Evolutionary conservation across 169 alveolate genomes (phyloP).

Genomic region (Toxoplasma gondii): DNA sequence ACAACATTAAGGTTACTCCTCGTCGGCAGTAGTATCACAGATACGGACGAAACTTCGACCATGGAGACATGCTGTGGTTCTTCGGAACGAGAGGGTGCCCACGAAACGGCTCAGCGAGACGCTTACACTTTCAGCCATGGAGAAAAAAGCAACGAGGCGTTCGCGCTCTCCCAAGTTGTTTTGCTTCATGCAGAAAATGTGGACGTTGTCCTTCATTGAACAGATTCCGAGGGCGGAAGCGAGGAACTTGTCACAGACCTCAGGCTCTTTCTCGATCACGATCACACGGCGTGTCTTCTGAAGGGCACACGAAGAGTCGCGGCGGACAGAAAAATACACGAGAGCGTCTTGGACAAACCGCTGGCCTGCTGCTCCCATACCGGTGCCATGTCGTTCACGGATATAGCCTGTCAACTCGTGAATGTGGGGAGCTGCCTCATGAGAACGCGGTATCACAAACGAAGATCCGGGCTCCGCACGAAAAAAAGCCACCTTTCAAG

Average conservation of each 20-base stretch:
- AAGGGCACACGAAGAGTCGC: background rate
- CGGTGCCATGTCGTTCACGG: too few species aligned
- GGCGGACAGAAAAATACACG: background rate
- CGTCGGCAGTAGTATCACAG: too few species aligned
- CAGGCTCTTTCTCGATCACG: background rate
- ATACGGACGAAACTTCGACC: too few species aligned
- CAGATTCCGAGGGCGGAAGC: background rate
- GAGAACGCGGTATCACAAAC: too few species aligned
- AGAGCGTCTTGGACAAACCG: background rate
- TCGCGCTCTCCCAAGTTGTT: background rate
- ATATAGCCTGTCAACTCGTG: too few species aligned
- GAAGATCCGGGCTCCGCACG: too few species aligned
- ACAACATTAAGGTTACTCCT: too few species aligned
- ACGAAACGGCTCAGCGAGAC: background rate
- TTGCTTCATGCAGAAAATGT: slow-evolving; percentile 15
- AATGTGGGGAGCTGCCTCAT: too few species aligned
- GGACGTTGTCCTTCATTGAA: background rate
- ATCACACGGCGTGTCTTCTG: background rate
- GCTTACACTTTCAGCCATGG: background rate
- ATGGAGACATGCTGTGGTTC: too few species aligned
- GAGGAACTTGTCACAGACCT: slow-evolving; percentile 7
- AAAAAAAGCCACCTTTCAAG: too few species aligned
- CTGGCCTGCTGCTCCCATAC: background rate
- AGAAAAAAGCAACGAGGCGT: background rate
- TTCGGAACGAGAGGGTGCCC: too few species aligned